A percentile compares a stretch with the other conserved stretches of the same genome.
phyloP scores from a whole-genome alignment of 768 basidiomycete genomes.

The Xerocomellus intermedius region DNA sequence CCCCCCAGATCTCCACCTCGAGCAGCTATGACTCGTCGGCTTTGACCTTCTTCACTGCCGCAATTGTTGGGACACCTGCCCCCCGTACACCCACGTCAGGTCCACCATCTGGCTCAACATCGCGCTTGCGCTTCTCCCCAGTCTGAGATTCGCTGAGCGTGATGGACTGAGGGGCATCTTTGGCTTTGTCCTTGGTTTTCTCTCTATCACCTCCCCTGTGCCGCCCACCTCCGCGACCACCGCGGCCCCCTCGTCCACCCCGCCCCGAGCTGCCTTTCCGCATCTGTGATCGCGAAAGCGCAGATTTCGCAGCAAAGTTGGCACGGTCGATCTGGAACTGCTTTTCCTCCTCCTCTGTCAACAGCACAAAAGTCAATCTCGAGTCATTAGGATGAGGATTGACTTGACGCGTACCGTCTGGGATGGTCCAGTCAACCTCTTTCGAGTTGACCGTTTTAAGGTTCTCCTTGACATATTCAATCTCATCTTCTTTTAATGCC shows the following conservation, averaged over 20 bases:
- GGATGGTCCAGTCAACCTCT: constrained; percentile 61
- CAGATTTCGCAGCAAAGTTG: constrained; percentile 58
- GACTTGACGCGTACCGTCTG: constrained; percentile 47
- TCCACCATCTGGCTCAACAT: constrained; percentile 76
- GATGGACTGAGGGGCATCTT: constrained; percentile 18
- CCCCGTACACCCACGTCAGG: constrained; percentile 67
- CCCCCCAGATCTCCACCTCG: not conserved
- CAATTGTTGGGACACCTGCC: constrained; percentile 50
- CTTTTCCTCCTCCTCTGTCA: constrained; percentile 68
- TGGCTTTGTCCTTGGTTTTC: constrained; percentile 14
- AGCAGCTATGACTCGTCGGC: constrained; percentile 32
- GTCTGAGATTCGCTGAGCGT: constrained; percentile 41
- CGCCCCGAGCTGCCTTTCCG: constrained; percentile 38
- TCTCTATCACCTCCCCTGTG: constrained; percentile 27
- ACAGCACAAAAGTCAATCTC: not conserved
- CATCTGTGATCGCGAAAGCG: constrained; percentile 39
- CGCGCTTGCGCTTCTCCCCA: constrained; percentile 77
- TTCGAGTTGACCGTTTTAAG: constrained; percentile 64
- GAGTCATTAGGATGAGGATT: not conserved
- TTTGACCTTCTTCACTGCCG: constrained; percentile 41
- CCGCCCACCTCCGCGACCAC: constrained; percentile 17
- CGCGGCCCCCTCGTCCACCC: constrained; percentile 46
- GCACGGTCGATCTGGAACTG: constrained; percentile 74
- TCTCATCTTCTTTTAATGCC: constrained; percentile 67
- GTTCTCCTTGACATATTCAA: constrained; percentile 63